A percentile compares a stretch with the other conserved stretches of the same genome.
These are phyloP conservation scores for Cyclostephanos invisitatus DNA, from an alignment of 108 stramenopile genomes.

Conservation along the genomic window DNA sequence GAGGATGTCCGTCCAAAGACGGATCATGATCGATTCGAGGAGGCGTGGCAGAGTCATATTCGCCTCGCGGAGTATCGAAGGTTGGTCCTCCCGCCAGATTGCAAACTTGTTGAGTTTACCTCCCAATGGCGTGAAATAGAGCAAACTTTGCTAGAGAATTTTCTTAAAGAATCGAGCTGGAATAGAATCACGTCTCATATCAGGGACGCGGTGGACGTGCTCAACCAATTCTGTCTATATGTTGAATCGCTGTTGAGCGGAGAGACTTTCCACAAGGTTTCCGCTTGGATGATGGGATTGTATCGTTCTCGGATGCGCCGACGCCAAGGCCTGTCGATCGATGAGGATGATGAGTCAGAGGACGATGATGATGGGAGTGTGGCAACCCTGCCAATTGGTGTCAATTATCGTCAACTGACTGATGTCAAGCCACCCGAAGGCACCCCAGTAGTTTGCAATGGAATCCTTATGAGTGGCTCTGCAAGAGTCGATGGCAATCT, in stretches of 20 bases:
- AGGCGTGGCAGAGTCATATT: conserved; percentile 57
- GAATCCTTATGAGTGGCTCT: background rate
- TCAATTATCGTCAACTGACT: background rate
- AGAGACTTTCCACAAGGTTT: conserved; percentile 22
- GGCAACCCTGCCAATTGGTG: conserved; percentile 12
- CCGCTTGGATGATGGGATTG: conserved; percentile 33
- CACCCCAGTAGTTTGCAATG: background rate
- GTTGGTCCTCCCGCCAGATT: conserved; percentile 71
- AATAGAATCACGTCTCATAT: conserved; percentile 11
- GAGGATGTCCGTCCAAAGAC: conserved; percentile 30
- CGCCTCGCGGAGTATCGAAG: conserved; percentile 50
- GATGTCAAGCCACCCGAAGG: background rate
- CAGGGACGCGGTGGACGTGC: conserved; percentile 10
- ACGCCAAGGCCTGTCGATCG: conserved; percentile 28
- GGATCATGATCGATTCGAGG: conserved; percentile 75
- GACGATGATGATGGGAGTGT: conserved; percentile 48
- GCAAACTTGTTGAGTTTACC: conserved; percentile 61
- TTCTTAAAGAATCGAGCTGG: conserved; percentile 22
- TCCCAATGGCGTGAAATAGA: conserved; percentile 18
- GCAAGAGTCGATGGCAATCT: background rate
- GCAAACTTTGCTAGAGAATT: conserved; percentile 6
- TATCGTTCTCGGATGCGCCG: conserved; percentile 35
- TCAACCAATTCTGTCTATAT: conserved; percentile 7
- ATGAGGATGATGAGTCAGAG: conserved; percentile 44
- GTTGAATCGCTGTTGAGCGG: conserved; percentile 18